A percentile compares a stretch with the other conserved stretches of the same genome.
Conservation (phyloP, 768 basidiomycete species). For the Crucibulum laeve region DNA sequence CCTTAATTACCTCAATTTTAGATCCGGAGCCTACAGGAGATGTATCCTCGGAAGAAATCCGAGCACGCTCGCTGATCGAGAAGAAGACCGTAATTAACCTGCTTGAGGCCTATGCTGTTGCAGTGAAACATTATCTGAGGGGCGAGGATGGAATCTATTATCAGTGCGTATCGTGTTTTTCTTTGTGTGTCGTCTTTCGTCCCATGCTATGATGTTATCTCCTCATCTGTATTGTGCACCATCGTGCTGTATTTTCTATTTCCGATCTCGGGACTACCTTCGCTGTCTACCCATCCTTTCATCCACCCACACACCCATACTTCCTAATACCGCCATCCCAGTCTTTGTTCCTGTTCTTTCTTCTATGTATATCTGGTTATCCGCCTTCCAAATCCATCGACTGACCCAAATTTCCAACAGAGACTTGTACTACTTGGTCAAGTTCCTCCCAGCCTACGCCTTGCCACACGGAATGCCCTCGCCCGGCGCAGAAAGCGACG, state of each 20-base stretch:
- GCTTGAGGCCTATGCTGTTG: constrained; percentile 59
- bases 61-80: constrained; percentile 50
- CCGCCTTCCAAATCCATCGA: neutral
- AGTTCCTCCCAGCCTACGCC: constrained; percentile 65
- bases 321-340: neutral
- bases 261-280: too few species aligned
- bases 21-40: constrained; percentile 15
- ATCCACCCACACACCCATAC: neutral
- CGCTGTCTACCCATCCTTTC: too few species aligned
- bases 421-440: constrained; percentile 67
- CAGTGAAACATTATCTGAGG: constrained; percentile 67
- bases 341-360: too few species aligned
- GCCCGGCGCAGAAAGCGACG: constrained; percentile 15
- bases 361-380: neutral
- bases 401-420: constrained; percentile 19
- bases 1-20: constrained; percentile 5
- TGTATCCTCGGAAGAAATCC: constrained; percentile 23
- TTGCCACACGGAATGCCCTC: constrained; percentile 45
- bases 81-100: constrained; percentile 69
- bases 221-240: too few species aligned
- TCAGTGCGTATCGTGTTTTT: constrained; percentile 22
- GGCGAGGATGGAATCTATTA: constrained; percentile 52
- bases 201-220: too few species aligned
- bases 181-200: neutral
- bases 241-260: too few species aligned